Evolutionary conservation across 2,329 filamentous ascomycete genomes (phyloP).

Genomic region (Triangularia setosa): DNA sequence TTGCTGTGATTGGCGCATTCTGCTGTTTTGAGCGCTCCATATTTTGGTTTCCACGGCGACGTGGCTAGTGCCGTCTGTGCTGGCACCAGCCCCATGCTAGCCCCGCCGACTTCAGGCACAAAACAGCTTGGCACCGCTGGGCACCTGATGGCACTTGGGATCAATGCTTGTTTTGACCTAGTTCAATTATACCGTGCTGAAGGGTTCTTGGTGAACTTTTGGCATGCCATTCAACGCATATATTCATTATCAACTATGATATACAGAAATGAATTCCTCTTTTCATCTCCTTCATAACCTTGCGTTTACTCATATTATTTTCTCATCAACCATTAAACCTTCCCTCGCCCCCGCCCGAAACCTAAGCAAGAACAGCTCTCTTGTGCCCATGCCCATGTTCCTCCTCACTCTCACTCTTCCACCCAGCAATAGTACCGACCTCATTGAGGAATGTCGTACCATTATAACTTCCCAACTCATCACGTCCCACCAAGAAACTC

Average conservation of each 20-base stretch:
- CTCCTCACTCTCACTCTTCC: background rate
- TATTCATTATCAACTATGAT: background rate
- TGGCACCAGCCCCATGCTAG: background rate
- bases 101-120: background rate
- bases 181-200: no score
- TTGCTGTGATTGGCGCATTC: slow-evolving; percentile 6
- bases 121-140: background rate
- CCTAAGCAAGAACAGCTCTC: background rate
- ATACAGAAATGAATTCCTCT: no score
- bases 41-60: slow-evolving; percentile 6
- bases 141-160: background rate
- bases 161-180: slow-evolving; percentile 1
- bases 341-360: no score
- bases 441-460: slow-evolving; percentile 36
- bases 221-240: background rate
- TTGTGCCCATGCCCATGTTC: background rate
- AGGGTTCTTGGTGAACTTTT: background rate
- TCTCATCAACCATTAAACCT: background rate
- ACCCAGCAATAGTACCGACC: slow-evolving; percentile 20
- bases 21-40: slow-evolving; percentile 5
- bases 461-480: slow-evolving; percentile 35
- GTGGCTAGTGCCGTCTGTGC: background rate
- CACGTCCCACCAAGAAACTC: slow-evolving; percentile 45
- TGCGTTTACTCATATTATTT: background rate
- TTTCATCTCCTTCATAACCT: background rate